Percentiles rank a stretch among this genome's conserved stretches.
Evolutionary conservation across 225 moss, liverwort and hornwort species (phyloP).

Genomic region (Rhytidiadelphus loreus): DNA sequence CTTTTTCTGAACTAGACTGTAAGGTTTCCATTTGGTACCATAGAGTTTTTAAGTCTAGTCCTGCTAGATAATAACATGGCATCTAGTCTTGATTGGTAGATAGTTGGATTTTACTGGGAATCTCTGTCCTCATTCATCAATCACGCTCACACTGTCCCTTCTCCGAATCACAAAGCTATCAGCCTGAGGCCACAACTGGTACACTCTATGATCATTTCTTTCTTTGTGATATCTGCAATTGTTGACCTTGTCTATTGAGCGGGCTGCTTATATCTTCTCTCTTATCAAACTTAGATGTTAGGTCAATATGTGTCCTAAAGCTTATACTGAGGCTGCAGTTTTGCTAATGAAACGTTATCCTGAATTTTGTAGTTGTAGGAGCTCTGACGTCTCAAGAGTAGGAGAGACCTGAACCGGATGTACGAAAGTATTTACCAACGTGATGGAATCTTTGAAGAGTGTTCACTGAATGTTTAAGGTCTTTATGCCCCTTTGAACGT

Average conservation of each 20-base stretch:
- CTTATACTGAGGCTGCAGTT: not conserved
- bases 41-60: not conserved
- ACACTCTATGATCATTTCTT: not conserved
- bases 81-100: not conserved
- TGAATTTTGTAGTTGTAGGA: not conserved
- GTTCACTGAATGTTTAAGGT: not conserved
- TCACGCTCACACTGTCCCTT: slow-evolving; percentile 6
- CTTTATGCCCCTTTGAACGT: not conserved
- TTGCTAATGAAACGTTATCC: not conserved
- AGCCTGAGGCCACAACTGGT: slow-evolving; percentile 14
- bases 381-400: not conserved
- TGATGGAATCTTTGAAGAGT: not conserved
- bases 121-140: slow-evolving; percentile 6
- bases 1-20: not conserved
- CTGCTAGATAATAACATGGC: not conserved
- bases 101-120: not conserved
- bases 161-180: not conserved
- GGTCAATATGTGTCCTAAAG: not conserved
- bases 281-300: not conserved
- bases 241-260: not conserved
- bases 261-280: not conserved
- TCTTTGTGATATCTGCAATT: not conserved
- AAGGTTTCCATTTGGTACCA: not conserved
- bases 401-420: not conserved
- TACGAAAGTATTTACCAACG: not conserved